Percentiles rank a stretch among this genome's conserved stretches.
These are phyloP conservation scores for Gardenia jasminoides DNA, from an alignment of 257 asterid genomes.

Conservation along the genomic window DNA sequence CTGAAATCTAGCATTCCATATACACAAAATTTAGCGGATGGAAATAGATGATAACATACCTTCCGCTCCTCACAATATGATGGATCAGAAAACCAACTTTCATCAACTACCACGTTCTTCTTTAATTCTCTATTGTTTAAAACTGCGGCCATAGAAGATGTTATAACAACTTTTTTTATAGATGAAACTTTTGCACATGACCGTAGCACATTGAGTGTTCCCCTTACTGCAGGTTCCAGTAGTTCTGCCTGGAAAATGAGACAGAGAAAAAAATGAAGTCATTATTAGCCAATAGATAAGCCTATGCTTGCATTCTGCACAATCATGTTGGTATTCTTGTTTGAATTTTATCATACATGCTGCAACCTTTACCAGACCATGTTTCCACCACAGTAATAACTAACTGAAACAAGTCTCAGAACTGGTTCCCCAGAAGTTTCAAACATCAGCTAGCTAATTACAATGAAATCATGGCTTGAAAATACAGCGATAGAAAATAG, in stretches of 20 bases:
- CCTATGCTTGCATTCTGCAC: too few species aligned
- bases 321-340: background rate
- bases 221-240: slow-evolving; percentile 54
- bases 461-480: too few species aligned
- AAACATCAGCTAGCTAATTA: too few species aligned
- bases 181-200: slow-evolving; percentile 38
- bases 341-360: too few species aligned
- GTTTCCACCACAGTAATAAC: too few species aligned
- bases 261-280: background rate
- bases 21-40: too few species aligned
- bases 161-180: slow-evolving; percentile 43
- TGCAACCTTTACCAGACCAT: too few species aligned
- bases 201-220: slow-evolving; percentile 48
- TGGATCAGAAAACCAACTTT: slow-evolving; percentile 66
- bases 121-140: slow-evolving; percentile 18
- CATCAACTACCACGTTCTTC: slow-evolving; percentile 41
- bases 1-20: too few species aligned
- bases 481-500: too few species aligned
- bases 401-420: too few species aligned
- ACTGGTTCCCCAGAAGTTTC: too few species aligned
- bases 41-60: slow-evolving; percentile 24
- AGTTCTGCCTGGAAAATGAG: slow-evolving; percentile 40
- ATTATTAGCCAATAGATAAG: too few species aligned
- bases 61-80: slow-evolving; percentile 42
- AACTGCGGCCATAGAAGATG: slow-evolving; percentile 50